Evolutionary conservation across 1,139 yeast species (phyloP).

Genomic region (Taiozyma sp.): DNA sequence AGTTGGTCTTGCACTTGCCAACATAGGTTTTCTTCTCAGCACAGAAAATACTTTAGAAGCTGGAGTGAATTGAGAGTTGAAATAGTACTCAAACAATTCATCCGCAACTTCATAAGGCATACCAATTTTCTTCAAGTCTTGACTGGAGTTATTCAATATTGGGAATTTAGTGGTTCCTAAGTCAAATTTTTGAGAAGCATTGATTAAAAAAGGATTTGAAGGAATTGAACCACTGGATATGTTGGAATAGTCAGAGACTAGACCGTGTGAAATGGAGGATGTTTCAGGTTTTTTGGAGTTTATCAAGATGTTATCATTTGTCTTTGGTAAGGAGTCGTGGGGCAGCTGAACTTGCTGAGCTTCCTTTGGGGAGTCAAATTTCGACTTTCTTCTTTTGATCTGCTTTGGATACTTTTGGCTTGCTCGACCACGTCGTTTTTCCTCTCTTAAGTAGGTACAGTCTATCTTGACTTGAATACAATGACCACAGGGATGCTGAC

Average conservation of each 20-base stretch:
- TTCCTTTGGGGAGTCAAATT: not conserved
- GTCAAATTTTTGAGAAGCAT: conserved; percentile 2
- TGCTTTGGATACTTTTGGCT: conserved; percentile 27
- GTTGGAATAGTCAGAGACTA: not conserved
- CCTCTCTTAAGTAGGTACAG: conserved; percentile 34
- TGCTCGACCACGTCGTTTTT: conserved; percentile 37
- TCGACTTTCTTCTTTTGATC: conserved; percentile 20
- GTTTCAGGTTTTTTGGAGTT: conserved; percentile 6
- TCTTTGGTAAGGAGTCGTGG: not conserved
- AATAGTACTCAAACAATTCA: conserved; percentile 33
- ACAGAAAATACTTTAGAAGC: conserved; percentile 26
- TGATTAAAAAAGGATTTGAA: conserved; percentile 3
- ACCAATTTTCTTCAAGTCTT: conserved; percentile 19
- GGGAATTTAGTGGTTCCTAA: conserved; percentile 24
- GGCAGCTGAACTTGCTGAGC: not conserved
- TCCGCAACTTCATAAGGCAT: conserved; percentile 31
- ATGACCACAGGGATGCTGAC: conserved; percentile 34
- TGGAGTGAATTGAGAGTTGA: conserved; percentile 22
- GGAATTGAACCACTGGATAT: conserved; percentile 1
- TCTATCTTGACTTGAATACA: conserved; percentile 27
- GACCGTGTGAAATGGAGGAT: not conserved
- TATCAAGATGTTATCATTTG: not conserved
- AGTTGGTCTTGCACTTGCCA: conserved; percentile 24
- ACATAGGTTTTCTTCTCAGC: conserved; percentile 25
- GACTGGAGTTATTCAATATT: conserved; percentile 21